Conservation (phyloP, 1,284 basidiomycete genomes). For the Coniferiporia sulphurascens region DNA sequence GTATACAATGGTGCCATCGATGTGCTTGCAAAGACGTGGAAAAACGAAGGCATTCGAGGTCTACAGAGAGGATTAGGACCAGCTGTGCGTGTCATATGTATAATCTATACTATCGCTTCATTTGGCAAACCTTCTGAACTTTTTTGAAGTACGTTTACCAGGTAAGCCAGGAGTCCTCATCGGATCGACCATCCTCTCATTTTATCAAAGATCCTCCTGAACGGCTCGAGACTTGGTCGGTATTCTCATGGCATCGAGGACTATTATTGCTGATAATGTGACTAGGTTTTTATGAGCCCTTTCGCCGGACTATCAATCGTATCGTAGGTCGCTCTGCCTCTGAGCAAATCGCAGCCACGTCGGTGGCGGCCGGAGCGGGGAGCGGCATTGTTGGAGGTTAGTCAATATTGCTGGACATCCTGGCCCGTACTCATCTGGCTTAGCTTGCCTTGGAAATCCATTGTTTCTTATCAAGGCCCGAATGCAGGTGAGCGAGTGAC, state of each 20-base stretch:
- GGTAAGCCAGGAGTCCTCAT: conserved; percentile 38
- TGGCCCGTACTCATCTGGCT: conserved; percentile 1
- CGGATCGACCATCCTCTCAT: background rate
- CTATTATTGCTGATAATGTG: background rate
- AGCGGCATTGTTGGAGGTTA: conserved; percentile 89
- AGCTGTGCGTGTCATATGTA: conserved; percentile 57
- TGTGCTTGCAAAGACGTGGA: conserved; percentile 86
- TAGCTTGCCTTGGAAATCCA: conserved; percentile 88
- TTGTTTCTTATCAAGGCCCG: conserved; percentile 95
- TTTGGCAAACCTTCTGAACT: background rate
- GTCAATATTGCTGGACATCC: background rate
- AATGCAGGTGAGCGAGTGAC: conserved; percentile 68
- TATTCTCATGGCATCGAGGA: background rate
- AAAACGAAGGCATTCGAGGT: conserved; percentile 86
- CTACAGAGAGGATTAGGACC: conserved; percentile 88
- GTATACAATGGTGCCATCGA: conserved; percentile 91
- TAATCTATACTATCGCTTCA: background rate
- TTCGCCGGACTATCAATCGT: conserved; percentile 71
- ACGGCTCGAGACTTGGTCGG: conserved; percentile 89
- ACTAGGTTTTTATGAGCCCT: conserved; percentile 92
- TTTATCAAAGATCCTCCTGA: conserved; percentile 71
- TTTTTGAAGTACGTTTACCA: conserved; percentile 79
- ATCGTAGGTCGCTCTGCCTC: conserved; percentile 58
- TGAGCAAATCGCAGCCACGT: conserved; percentile 69
- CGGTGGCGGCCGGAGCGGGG: conserved; percentile 79